Evolutionary conservation across 495 filamentous ascomycete genomes (phyloP), one percentile per base, ranked within the genome.

Genomic region (Trypethelium eluteriae): DNA sequence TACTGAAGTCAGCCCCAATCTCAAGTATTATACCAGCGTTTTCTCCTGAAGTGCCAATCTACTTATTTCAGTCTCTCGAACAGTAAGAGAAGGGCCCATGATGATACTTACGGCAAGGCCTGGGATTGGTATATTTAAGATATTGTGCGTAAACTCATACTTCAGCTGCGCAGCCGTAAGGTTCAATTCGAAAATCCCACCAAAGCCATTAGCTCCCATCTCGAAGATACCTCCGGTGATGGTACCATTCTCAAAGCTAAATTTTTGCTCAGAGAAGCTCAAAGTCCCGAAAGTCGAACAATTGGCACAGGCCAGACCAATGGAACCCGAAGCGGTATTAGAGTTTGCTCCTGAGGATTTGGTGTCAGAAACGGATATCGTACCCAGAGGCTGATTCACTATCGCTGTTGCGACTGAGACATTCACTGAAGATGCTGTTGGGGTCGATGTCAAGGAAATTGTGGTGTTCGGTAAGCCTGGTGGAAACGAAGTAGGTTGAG

Each of bases 191-290:
- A 59, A 59, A 18, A 59, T 59, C 5, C 53, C 53, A 10, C 53
- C 53, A 59, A 59, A 59, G 18, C 53, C 53, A 14, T 59, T 59
- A 6, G 53, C 53, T 59, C 36, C 53, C 32, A 59, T 59, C 32
- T 59, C 5, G 32, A 59, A 6, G 7, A 59, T 59, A 36, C 53
- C 53, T 7, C 53, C 53, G 18, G 18, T 59, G 0, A 59, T 35
- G 14, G 53, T 35, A 7, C 53, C 53, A 36, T 59, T 59, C 5
- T 36, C 53, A 59, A 35, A 36, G 53, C 25, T 35, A 36, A 59
- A 59, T 6, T 36, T 7, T 9, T 59, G 5, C 18, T 6, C 53
- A 2, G 53, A 35, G 18, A 59, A 59, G 18, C 25, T 32, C 5
- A 59, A 14, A 14, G 53, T 35, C 36, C 53, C 53, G 32, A 59